These are phyloP conservation scores for Amanita molliuscula DNA, from an alignment of 768 basidiomycete species.

Conservation along the genomic window DNA sequence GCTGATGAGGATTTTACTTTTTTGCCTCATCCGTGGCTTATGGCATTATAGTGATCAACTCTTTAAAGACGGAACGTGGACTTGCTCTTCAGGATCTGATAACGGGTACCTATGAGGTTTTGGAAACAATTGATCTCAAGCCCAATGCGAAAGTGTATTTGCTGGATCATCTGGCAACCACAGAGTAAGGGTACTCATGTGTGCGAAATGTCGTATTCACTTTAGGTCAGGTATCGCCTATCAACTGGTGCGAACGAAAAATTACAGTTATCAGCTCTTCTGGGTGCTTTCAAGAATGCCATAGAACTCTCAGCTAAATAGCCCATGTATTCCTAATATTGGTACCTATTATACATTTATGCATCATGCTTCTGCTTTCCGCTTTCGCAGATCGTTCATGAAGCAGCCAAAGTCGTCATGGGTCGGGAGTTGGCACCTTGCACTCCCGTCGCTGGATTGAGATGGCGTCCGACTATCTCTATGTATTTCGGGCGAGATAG, in stretches of 20 bases:
- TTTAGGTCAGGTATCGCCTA: conserved; percentile 60
- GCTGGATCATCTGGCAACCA: conserved; percentile 88
- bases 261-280: conserved; percentile 82
- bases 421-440: conserved; percentile 24
- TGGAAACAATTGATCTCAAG: conserved; percentile 80
- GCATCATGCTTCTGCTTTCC: conserved; percentile 14
- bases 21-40: neutral
- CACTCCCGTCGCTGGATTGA: conserved; percentile 18
- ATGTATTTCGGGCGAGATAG: conserved; percentile 40
- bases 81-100: conserved; percentile 93
- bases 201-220: neutral
- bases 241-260: conserved; percentile 92
- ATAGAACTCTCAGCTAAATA: conserved; percentile 62
- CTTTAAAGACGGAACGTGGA: conserved; percentile 85
- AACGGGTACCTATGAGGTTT: conserved; percentile 82
- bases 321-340: conserved; percentile 8
- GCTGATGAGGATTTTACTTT: conserved; percentile 12
- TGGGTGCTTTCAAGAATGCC: conserved; percentile 89
- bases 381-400: conserved; percentile 27
- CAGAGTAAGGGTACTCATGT: conserved; percentile 55
- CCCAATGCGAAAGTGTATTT: conserved; percentile 83
- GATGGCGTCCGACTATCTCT: conserved; percentile 21
- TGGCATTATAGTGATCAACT: conserved; percentile 57
- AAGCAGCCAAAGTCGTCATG: conserved; percentile 34
- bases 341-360: neutral